Base-by-base conservation (phyloP, 2,329 filamentous ascomycete species). In the Metarhizium sp. region DNA sequence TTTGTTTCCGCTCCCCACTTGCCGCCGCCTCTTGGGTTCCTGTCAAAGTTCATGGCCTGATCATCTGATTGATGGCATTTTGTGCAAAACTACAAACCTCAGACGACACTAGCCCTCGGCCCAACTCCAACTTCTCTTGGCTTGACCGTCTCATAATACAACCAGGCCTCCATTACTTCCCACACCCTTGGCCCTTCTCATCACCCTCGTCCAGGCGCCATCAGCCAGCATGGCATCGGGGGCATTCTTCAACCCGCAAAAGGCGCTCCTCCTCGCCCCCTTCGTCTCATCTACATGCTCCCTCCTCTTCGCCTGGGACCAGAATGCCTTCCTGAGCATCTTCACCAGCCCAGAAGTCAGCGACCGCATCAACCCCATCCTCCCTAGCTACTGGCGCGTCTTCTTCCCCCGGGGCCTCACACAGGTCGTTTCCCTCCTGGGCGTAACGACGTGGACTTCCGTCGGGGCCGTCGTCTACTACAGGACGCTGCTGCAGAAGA, bases 281-380 rank as follows among this genome's bases (percentile, higher is more conserved):
- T 64, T 79, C 29, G 59, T 78, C 59, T 74, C 74, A n/a, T 74
- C 75, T 3, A 76, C 75, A 2, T 70, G 71, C 60, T 71, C 75
- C 0, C 67, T 79, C 52, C 68, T 73, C 60, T 77, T 69, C 66
- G 72, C 75, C 14, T 65, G 66, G 45, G 74, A 77, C 63, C 74
- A 77, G 58, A 68, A 72, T 58, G 60, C 71, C 52, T 76, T 77
- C 63, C 69, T 77, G 45, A 59, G 62, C 51, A 61, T 67, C 60
- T 61, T 77, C 57, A 67, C 72, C 3, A 61, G 59, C 7, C 59
- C 64, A 13, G 59, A 64, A 34, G 60, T 69, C 20, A 55, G 60
- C 25, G 62, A 66, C 43, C 61, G 63, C 30, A 64, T 66, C 59
- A 68, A 73, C 59, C 58, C 62, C 14, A 58, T 76, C 14, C 66